phyloP scores from a whole-genome alignment of 441 rosid species.

The Erodium texanum region DNA sequence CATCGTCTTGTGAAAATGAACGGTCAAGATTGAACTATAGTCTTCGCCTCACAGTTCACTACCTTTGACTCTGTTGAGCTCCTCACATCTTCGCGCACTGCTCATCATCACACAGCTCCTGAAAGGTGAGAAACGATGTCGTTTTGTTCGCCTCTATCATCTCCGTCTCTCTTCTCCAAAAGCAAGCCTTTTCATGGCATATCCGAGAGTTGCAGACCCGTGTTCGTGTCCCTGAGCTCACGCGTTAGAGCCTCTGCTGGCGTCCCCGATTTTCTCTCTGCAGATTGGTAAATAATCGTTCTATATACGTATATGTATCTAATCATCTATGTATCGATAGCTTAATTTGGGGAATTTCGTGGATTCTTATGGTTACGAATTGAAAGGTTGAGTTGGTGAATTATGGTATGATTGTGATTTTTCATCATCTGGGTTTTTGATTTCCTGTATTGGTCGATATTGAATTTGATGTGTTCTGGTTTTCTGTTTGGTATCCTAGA shows the following conservation, averaged over 20 bases:
- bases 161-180: conserved; percentile 28
- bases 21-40: background rate
- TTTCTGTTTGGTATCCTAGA: background rate
- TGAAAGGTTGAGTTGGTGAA: background rate
- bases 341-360: background rate
- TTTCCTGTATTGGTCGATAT: background rate
- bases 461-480: background rate
- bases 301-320: no score
- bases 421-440: background rate
- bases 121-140: conserved; percentile 33
- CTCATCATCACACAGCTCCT: background rate
- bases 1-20: background rate
- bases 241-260: conserved; percentile 59
- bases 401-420: background rate
- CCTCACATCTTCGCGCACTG: background rate
- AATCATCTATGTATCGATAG: background rate
- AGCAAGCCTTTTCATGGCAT: conserved; percentile 27
- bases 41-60: background rate
- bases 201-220: conserved; percentile 16
- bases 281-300: conserved; percentile 44
- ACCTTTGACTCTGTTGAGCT: background rate
- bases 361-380: background rate
- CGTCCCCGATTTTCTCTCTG: conserved; percentile 76
- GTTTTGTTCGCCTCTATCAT: conserved; percentile 31
- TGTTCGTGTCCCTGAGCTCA: conserved; percentile 18